phyloP scores from a whole-genome alignment of 371 early-diverging fungal genomes.

The Vittaforma corneae region DNA sequence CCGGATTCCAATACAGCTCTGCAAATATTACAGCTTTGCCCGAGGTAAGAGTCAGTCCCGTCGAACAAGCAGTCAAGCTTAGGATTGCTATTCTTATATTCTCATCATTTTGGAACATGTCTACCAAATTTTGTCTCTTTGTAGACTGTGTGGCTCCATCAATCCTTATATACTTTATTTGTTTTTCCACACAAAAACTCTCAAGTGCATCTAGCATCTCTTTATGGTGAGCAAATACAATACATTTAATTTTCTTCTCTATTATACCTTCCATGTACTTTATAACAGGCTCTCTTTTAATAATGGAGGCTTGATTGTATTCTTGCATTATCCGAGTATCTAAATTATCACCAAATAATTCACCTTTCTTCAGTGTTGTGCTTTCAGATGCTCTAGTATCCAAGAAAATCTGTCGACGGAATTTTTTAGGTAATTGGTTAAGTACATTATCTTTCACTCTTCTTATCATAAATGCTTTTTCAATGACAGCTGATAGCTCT shows the following conservation, averaged over 20 bases:
- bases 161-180: constrained; percentile 60
- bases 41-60: constrained; percentile 62
- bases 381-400: constrained; percentile 1
- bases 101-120: constrained; percentile 57
- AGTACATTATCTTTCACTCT: constrained; percentile 61
- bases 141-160: constrained; percentile 61
- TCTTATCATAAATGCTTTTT: constrained; percentile 61
- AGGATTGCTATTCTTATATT: constrained; percentile 60
- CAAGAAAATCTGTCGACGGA: constrained; percentile 58
- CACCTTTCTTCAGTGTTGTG: background rate
- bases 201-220: constrained; percentile 58
- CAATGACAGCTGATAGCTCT: constrained; percentile 61
- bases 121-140: constrained; percentile 40
- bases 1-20: constrained; percentile 65
- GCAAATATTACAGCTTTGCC: constrained; percentile 63
- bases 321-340: constrained; percentile 18
- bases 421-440: constrained; percentile 59
- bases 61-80: constrained; percentile 61
- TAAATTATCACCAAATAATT: constrained; percentile 19
- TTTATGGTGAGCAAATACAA: constrained; percentile 63
- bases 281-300: constrained; percentile 59
- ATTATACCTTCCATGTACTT: constrained; percentile 60
- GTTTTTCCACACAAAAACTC: constrained; percentile 32
- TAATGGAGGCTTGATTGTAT: constrained; percentile 50
- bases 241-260: constrained; percentile 59